A percentile compares a stretch with the other conserved stretches of the same genome.
These are phyloP conservation scores for Globisporangium alternatum DNA, from an alignment of 352 stramenopile genomes.

Conservation along the genomic window DNA sequence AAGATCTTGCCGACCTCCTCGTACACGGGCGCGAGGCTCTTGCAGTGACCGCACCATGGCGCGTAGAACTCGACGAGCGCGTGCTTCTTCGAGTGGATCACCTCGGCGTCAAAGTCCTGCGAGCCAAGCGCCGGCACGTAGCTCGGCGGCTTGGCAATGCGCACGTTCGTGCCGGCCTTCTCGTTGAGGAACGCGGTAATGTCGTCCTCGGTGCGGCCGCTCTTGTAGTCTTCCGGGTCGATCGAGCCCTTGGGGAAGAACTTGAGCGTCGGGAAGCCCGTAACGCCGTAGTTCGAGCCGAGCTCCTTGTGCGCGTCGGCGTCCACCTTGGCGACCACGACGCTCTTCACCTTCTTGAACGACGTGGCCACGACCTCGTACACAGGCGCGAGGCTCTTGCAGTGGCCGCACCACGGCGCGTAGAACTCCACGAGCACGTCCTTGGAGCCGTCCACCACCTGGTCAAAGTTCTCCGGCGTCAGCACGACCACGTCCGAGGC, in stretches of 20 bases:
- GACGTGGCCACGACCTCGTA: constrained; percentile 86
- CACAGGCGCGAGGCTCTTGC: constrained; percentile 66
- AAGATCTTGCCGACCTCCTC: constrained; percentile 80
- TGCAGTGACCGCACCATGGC: constrained; percentile 94
- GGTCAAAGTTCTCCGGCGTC: constrained; percentile 80
- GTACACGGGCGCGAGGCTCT: constrained; percentile 87
- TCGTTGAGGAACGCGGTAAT: constrained; percentile 77
- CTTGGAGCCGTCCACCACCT: constrained; percentile 80
- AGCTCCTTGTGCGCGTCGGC: constrained; percentile 84
- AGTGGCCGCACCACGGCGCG: constrained; percentile 75
- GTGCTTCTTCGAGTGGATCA: constrained; percentile 84
- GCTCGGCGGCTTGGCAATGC: constrained; percentile 64
- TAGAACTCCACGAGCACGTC: constrained; percentile 87
- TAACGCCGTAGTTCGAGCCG: constrained; percentile 80
- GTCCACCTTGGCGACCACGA: constrained; percentile 90
- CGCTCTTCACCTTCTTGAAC: constrained; percentile 82
- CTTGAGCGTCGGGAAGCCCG: constrained; percentile 93
- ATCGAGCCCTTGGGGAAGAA: constrained; percentile 84
- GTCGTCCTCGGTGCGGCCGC: constrained; percentile 81
- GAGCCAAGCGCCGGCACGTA: constrained; percentile 60
- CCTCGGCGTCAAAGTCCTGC: constrained; percentile 72
- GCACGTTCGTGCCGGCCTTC: constrained; percentile 70
- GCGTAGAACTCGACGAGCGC: constrained; percentile 93
- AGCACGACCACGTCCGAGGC: constrained; percentile 78
- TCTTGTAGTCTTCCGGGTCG: constrained; percentile 82